Evolutionary conservation across 495 filamentous ascomycete species (phyloP), one percentile per base, ranked within the genome.

Genomic region (Aspergillus wentii): DNA sequence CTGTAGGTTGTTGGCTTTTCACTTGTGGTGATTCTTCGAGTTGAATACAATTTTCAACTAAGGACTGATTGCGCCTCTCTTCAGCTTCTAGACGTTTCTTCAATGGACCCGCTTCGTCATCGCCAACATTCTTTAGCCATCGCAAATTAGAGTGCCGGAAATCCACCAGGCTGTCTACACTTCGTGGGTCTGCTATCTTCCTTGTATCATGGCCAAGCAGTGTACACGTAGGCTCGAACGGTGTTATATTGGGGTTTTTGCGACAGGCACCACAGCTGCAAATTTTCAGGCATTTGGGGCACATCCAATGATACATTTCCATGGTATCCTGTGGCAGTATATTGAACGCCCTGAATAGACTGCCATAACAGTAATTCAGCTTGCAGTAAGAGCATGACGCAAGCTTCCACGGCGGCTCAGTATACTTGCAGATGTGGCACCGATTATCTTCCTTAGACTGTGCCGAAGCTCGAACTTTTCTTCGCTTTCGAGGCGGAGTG

Each of bases 131-230:
- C 37, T 76, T 77, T 33, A 95, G 54, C 85, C 87, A 94, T 18
- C 69, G 73, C 6, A 88, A 60, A 57, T 97, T 97, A 11, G 88
- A 87, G 17, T 82, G 68, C 9, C 80, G 74, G 61, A 94, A 92
- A 48, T 94, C 85, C 8, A 95, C 86, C 10, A 95, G 67, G 26
- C 78, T 78, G 52, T 97, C 89, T 9, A 91, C 78, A 54, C 88
- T 94, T 31, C 92, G 79, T 32, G 82, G 81, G 57, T 98, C 92
- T 11, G 90, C 88, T 20, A 96, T 77, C 23, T 83, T 83, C 30
- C 74, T 82, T 1, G 92, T 97, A 38, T 95, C 88, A 53, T 94
- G 86, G 0, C 91, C 92, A 9, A 96, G 76, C 2, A 90, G 65
- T 2, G 86, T 94, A 38, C 79, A 83, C 46, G 80, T 86, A 0